A percentile compares a stretch with the other conserved stretches of the same genome.
phyloP scores from a whole-genome alignment of 352 stramenopile species.

The Saprolegnia parasitica region DNA sequence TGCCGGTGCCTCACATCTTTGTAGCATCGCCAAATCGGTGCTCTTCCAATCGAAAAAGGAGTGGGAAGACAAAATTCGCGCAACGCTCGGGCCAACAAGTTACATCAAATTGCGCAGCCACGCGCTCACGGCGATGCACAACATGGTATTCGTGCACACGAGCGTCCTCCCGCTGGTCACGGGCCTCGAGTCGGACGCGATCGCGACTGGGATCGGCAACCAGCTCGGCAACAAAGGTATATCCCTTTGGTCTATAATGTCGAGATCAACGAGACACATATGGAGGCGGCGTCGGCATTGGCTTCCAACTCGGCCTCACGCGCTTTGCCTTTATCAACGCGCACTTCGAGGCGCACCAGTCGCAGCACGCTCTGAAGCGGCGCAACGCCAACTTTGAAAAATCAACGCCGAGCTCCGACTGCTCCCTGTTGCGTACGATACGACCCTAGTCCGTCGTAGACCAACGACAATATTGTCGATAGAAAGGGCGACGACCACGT shows the following conservation, averaged over 20 bases:
- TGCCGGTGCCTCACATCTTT: background rate
- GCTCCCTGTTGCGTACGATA: constrained; percentile 9
- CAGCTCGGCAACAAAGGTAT: constrained; percentile 94
- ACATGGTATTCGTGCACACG: constrained; percentile 90
- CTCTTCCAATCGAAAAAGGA: constrained; percentile 89
- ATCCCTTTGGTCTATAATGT: background rate
- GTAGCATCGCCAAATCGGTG: constrained; percentile 83
- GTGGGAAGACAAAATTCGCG: constrained; percentile 62
- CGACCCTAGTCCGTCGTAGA: background rate
- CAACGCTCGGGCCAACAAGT: constrained; percentile 56
- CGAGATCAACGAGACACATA: background rate
- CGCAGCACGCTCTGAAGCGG: constrained; percentile 60
- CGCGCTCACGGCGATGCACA: constrained; percentile 91
- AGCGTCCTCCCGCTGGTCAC: constrained; percentile 75
- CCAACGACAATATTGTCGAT: background rate
- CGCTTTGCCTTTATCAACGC: constrained; percentile 90
- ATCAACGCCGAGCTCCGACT: constrained; percentile 76
- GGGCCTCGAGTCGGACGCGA: constrained; percentile 84
- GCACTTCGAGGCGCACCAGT: constrained; percentile 93
- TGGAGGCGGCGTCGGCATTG: constrained; percentile 83
- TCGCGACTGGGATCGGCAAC: constrained; percentile 92
- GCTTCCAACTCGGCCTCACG: constrained; percentile 69
- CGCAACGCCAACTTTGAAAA: constrained; percentile 88
- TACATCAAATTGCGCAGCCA: constrained; percentile 90
- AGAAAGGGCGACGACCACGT: background rate